These are phyloP conservation scores for Penicillium odoratum DNA, from an alignment of 495 filamentous ascomycete genomes.

Conservation along the genomic window DNA sequence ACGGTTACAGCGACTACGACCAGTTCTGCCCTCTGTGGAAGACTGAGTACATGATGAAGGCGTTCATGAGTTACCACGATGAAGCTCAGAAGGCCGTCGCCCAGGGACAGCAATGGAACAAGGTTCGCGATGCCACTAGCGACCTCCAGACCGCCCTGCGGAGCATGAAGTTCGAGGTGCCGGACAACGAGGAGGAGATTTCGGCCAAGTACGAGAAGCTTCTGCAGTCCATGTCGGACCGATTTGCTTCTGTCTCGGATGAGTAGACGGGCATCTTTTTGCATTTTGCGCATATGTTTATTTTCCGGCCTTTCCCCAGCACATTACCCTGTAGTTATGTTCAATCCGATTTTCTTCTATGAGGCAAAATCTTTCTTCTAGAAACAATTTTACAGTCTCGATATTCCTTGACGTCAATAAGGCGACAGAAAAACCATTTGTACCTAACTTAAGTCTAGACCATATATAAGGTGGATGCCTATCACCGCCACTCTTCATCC, in stretches of 20 bases:
- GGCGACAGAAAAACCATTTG: not conserved
- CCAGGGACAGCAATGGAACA: constrained; percentile 85
- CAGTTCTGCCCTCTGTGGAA: constrained; percentile 99
- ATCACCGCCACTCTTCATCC: constrained; percentile 26
- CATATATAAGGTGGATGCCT: constrained; percentile 15
- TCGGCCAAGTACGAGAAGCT: constrained; percentile 91
- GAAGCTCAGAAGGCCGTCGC: constrained; percentile 94
- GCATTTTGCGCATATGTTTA: constrained; percentile 17
- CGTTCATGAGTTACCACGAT: constrained; percentile 96
- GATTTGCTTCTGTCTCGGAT: constrained; percentile 90
- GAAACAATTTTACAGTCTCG: not conserved
- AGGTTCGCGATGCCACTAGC: constrained; percentile 84
- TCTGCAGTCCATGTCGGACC: constrained; percentile 87
- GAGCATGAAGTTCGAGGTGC: constrained; percentile 95
- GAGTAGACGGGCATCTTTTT: constrained; percentile 59
- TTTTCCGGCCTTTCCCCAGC: constrained; percentile 30
- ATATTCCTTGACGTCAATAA: not conserved
- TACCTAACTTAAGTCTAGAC: constrained; percentile 5
- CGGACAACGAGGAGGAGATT: constrained; percentile 70
- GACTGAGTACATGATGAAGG: constrained; percentile 99
- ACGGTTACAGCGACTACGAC: constrained; percentile 98
- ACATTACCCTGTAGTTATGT: constrained; percentile 49
- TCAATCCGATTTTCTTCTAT: constrained; percentile 15
- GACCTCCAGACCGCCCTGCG: constrained; percentile 82
- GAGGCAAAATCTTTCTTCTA: not conserved